Evolutionary conservation across 164 flowering plant genomes (phyloP).

Genomic region (Chimonanthus praecox): DNA sequence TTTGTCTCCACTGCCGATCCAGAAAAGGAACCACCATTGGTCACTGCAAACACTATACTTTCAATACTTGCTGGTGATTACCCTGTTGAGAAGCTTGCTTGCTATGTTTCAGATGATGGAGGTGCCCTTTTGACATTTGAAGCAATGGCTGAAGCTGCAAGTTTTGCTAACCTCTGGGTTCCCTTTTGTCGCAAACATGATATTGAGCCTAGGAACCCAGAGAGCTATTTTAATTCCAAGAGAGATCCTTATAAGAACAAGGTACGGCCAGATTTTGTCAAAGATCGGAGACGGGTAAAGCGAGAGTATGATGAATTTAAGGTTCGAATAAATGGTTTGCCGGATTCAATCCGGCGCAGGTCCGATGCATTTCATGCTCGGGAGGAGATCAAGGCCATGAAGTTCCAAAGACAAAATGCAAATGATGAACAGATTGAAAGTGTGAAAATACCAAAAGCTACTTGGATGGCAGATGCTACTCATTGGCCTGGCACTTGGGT

Average conservation of each 20-base stretch:
- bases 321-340: slow-evolving; percentile 65
- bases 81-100: slow-evolving; percentile 67
- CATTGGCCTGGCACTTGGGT: slow-evolving; percentile 91
- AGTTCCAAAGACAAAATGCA: slow-evolving; percentile 53
- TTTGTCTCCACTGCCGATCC: slow-evolving; percentile 86
- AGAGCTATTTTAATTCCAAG: slow-evolving; percentile 49
- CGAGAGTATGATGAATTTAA: slow-evolving; percentile 84
- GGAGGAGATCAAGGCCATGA: slow-evolving; percentile 69
- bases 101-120: slow-evolving; percentile 78
- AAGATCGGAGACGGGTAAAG: slow-evolving; percentile 60
- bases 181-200: slow-evolving; percentile 72
- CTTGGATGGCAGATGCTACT: slow-evolving; percentile 91
- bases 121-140: slow-evolving; percentile 70
- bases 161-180: slow-evolving; percentile 77
- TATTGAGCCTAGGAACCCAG: slow-evolving; percentile 74
- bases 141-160: slow-evolving; percentile 83
- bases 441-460: slow-evolving; percentile 53
- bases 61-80: slow-evolving; percentile 68
- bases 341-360: slow-evolving; percentile 68
- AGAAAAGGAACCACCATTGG: slow-evolving; percentile 75
- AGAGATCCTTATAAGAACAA: slow-evolving; percentile 72
- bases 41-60: slow-evolving; percentile 72
- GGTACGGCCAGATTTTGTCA: slow-evolving; percentile 60
- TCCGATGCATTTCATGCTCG: slow-evolving; percentile 82
- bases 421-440: slow-evolving; percentile 39